Conservation (phyloP, 768 basidiomycete genomes). For the Suillus bovinus region DNA sequence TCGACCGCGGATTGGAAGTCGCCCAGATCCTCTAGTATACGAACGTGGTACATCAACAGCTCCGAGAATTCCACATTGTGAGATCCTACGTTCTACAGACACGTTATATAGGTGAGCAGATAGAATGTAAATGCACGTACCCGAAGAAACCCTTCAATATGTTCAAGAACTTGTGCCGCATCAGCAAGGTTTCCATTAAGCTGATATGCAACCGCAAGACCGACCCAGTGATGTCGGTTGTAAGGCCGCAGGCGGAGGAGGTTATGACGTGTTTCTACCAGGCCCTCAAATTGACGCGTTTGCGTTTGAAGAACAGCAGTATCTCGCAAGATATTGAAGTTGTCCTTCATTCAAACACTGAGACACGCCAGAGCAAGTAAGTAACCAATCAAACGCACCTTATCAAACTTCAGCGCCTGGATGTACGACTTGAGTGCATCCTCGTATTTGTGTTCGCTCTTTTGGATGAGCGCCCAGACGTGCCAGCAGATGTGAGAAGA, state of each 20-base stretch:
- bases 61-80: slow-evolving; percentile 87
- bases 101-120: neutral
- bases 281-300: slow-evolving; percentile 72
- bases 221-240: slow-evolving; percentile 87
- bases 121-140: slow-evolving; percentile 33
- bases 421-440: slow-evolving; percentile 92
- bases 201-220: slow-evolving; percentile 85
- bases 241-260: slow-evolving; percentile 81
- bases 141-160: slow-evolving; percentile 72
- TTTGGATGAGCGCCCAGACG: slow-evolving; percentile 93
- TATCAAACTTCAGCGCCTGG: slow-evolving; percentile 87
- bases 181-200: slow-evolving; percentile 73
- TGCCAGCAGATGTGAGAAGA: slow-evolving; percentile 98
- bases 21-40: slow-evolving; percentile 71
- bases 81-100: slow-evolving; percentile 64
- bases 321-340: slow-evolving; percentile 91
- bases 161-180: slow-evolving; percentile 70
- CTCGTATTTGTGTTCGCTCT: slow-evolving; percentile 92
- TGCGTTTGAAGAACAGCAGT: slow-evolving; percentile 88
- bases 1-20: slow-evolving; percentile 59
- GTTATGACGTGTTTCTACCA: slow-evolving; percentile 80
- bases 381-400: slow-evolving; percentile 49
- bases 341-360: slow-evolving; percentile 59
- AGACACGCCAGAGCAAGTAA: neutral
- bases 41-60: slow-evolving; percentile 74